A percentile compares a stretch with the other conserved stretches of the same genome.
These are phyloP conservation scores for Mycena rosella DNA, from an alignment of 768 basidiomycete species.

Conservation along the genomic window DNA sequence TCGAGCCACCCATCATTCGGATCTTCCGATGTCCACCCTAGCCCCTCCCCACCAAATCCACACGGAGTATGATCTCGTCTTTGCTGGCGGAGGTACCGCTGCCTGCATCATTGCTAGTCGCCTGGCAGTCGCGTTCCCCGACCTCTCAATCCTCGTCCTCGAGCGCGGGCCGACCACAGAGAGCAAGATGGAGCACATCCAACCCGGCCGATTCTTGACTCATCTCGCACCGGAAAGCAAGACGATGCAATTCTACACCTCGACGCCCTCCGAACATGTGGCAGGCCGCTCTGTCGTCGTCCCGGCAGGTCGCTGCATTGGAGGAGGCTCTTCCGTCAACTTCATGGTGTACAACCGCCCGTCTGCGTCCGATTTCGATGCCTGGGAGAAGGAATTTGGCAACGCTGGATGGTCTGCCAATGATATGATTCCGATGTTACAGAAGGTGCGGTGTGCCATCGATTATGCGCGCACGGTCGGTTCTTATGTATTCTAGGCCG, in stretches of 20 bases:
- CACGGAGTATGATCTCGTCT: conserved; percentile 32
- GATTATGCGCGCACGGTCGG: no score
- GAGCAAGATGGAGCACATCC: conserved; percentile 36
- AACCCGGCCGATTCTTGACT: conserved; percentile 36
- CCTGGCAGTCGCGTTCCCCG: conserved; percentile 40
- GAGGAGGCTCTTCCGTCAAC: conserved; percentile 36
- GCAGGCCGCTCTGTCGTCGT: conserved; percentile 33
- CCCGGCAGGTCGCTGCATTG: conserved; percentile 38
- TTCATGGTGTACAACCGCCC: conserved; percentile 43
- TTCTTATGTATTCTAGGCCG: no score
- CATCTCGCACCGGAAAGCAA: conserved; percentile 38
- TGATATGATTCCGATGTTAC: conserved; percentile 41
- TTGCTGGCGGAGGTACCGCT: conserved; percentile 41
- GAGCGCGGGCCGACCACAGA: conserved; percentile 42
- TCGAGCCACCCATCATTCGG: no score
- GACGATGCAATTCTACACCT: conserved; percentile 36
- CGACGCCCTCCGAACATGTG: conserved; percentile 1
- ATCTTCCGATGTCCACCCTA: no score
- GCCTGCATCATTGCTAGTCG: conserved; percentile 47
- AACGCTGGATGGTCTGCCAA: conserved; percentile 44
- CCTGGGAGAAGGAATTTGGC: conserved; percentile 39
- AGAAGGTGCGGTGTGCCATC: no score
- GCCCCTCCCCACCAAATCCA: conserved; percentile 13
- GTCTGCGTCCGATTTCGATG: conserved; percentile 39
- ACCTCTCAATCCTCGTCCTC: conserved; percentile 52